Conservation (phyloP, 78 protist species). For the Fonticula alba region DNA sequence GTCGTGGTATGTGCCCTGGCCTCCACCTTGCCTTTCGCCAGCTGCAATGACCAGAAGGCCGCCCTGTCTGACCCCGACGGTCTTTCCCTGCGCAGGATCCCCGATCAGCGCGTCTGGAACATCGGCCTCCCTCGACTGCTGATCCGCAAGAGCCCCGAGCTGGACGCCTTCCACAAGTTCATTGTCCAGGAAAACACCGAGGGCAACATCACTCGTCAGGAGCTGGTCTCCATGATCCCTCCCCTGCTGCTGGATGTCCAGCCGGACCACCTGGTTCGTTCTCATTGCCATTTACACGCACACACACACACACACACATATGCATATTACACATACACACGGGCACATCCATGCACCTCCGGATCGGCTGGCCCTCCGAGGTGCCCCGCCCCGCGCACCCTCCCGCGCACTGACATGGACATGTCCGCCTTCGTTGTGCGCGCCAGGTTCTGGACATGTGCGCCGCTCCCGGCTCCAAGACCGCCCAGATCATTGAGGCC, state of each 20-base stretch:
- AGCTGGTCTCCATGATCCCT: constrained; percentile 20
- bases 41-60: too few species aligned
- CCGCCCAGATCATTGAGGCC: constrained; percentile 76
- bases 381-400: too few species aligned
- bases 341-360: too few species aligned
- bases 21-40: too few species aligned
- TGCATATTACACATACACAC: too few species aligned
- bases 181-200: too few species aligned
- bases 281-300: too few species aligned
- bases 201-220: constrained; percentile 20
- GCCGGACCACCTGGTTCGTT: background rate
- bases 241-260: constrained; percentile 16
- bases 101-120: background rate
- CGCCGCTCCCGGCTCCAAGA: constrained; percentile 97
- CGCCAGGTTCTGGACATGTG: constrained; percentile 81
- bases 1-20: too few species aligned
- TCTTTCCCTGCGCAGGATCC: background rate
- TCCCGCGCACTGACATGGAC: too few species aligned
- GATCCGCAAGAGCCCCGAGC: background rate
- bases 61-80: background rate
- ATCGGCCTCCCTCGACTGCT: background rate
- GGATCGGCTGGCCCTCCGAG: too few species aligned
- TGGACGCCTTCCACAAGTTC: background rate
- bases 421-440: too few species aligned
- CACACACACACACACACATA: too few species aligned